Evolutionary conservation across 2,329 filamentous ascomycete genomes (phyloP), one percentile per base, ranked within the genome.

Genomic region (Thielaviopsis cerberus): DNA sequence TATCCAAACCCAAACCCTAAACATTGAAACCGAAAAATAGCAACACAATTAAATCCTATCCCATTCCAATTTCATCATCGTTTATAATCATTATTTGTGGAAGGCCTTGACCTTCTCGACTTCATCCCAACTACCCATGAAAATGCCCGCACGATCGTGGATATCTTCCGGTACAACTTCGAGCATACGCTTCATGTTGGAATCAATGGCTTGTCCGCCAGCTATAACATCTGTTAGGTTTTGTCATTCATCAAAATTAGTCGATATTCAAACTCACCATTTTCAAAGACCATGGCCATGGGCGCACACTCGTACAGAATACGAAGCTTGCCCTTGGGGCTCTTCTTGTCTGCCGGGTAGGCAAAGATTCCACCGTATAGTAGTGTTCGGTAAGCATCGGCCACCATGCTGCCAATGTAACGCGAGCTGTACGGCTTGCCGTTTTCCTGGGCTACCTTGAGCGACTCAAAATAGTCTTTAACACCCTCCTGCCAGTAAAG

Each of bases 231-330:
- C 51, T 25, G 63, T 73, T 64, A 72, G 68, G 13, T 25, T 22
- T 25, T n/a, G n/a, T 55, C 22, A 17, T 13, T 41, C 15, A 37
- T 45, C 20, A 22, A 8, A 1, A 1, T 22, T 41, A 4, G 34
- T 22, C 8, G 51, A 51, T 17, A 55, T 13, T 37, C 15, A 50
- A 6, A 75, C 83, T 73, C 71, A 91, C 87, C 92, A 73, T 98
- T 96, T 74, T 98, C 92, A 71, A 98, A 97, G 6, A 98, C 81
- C 84, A 97, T 86, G 24, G 92, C 92, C 92, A 98, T 98, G 45
- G 92, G 92, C 15, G 92, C 92, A 69, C 92, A 98, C 76, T 98
- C 92, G 73, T 98, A 98, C 66, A 98, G 71, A 64, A 98, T 98
- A 63, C 92, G 81, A 64, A 98, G 79, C 77, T 98, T 98, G 65